These are phyloP conservation scores for Penicillium sp. DNA, from an alignment of 2,329 filamentous ascomycete genomes.

Conservation along the genomic window DNA sequence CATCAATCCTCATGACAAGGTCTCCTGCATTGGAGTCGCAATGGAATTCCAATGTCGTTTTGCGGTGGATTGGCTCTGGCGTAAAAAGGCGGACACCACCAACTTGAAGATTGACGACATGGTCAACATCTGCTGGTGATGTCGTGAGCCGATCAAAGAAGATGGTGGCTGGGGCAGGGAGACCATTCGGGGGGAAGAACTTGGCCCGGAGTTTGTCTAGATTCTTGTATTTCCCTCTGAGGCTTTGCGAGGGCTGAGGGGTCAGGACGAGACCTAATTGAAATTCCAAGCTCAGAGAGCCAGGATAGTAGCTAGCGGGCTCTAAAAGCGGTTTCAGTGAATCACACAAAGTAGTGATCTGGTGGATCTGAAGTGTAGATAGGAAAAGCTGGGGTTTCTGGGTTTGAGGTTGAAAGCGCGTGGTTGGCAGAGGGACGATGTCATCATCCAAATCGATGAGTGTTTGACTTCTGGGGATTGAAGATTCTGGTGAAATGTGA, in stretches of 20 bases:
- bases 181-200: conserved; percentile 29
- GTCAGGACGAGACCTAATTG: neutral
- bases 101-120: conserved; percentile 32
- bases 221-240: neutral
- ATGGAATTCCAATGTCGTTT: conserved; percentile 37
- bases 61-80: conserved; percentile 16
- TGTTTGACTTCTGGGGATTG: no score
- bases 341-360: no score
- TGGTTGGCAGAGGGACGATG: no score
- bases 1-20: conserved; percentile 30
- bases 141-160: conserved; percentile 38
- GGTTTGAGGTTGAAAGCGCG: no score
- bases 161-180: conserved; percentile 25
- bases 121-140: conserved; percentile 38
- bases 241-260: neutral
- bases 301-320: neutral
- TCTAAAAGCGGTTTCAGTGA: no score
- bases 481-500: no score
- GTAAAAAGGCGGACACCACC: conserved; percentile 26
- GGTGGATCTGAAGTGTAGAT: no score
- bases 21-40: conserved; percentile 31
- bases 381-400: no score
- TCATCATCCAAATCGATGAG: no score
- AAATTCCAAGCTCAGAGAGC: neutral
- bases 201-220: conserved; percentile 10